Evolutionary conservation across 1,284 basidiomycete genomes (phyloP).

Genomic region (Malassezia nana): DNA sequence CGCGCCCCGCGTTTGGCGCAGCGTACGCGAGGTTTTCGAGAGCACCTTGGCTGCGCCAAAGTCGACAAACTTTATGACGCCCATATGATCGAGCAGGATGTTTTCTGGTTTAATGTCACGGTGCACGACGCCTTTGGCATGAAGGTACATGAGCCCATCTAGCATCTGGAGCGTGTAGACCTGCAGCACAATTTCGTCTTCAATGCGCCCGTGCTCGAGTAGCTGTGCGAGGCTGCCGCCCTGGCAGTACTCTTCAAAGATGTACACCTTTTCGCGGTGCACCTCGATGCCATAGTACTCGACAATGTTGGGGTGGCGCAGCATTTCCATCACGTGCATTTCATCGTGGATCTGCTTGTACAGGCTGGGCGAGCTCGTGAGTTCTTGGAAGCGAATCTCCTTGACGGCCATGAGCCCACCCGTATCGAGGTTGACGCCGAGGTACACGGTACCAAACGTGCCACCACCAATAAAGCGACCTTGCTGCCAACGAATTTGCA

Average conservation of each 20-base stretch:
- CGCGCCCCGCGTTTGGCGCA: constrained; percentile 16
- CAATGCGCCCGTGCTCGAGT: constrained; percentile 85
- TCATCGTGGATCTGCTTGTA: constrained; percentile 92
- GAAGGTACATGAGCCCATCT: constrained; percentile 84
- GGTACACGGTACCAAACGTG: constrained; percentile 78
- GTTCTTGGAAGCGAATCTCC: constrained; percentile 93
- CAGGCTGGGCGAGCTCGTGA: constrained; percentile 56
- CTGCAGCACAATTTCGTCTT: constrained; percentile 91
- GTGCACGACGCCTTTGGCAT: constrained; percentile 84
- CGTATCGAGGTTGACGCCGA: constrained; percentile 91
- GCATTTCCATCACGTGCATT: constrained; percentile 95
- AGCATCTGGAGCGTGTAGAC: constrained; percentile 96
- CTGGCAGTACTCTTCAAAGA: constrained; percentile 97
- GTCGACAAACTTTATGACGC: constrained; percentile 94
- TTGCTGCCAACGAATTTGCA: constrained; percentile 97
- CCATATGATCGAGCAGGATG: constrained; percentile 83
- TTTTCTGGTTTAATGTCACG: constrained; percentile 99
- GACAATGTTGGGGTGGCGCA: constrained; percentile 94
- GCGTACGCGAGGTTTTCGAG: constrained; percentile 73
- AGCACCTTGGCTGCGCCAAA: constrained; percentile 98
- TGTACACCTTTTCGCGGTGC: constrained; percentile 96
- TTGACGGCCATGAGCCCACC: constrained; percentile 98
- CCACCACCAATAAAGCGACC: constrained; percentile 94
- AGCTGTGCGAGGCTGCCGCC: constrained; percentile 84
- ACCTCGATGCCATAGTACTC: constrained; percentile 99